Evolutionary conservation across 257 asterid species (phyloP).

Genomic region (Solanum neorickii): DNA sequence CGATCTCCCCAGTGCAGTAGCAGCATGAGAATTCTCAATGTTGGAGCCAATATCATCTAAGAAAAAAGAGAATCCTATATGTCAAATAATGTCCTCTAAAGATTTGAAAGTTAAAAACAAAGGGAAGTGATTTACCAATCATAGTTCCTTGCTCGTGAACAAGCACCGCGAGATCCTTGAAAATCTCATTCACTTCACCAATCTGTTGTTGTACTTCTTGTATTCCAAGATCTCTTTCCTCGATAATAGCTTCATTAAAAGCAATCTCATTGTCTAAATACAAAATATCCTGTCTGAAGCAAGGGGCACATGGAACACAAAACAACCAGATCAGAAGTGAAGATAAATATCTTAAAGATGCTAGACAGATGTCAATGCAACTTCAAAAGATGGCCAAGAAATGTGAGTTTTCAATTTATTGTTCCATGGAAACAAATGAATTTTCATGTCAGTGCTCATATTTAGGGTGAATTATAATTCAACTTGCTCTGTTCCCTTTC

Average conservation of each 20-base stretch:
- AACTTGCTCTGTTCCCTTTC: background rate
- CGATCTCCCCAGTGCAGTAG: slow-evolving; percentile 75
- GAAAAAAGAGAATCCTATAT: background rate
- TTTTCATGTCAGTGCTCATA: background rate
- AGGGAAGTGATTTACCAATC: slow-evolving; percentile 44
- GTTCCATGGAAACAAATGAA: background rate
- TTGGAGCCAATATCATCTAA: slow-evolving; percentile 83
- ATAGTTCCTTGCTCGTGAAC: slow-evolving; percentile 91
- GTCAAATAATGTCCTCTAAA: background rate
- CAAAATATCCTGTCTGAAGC: slow-evolving; percentile 70
- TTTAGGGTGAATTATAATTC: background rate
- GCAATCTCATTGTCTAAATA: slow-evolving; percentile 82
- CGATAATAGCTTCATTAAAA: slow-evolving; percentile 85
- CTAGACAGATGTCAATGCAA: background rate
- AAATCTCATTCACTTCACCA: slow-evolving; percentile 91
- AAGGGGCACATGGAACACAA: slow-evolving; percentile 6
- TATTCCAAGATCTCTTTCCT: slow-evolving; percentile 93
- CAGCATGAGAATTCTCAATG: slow-evolving; percentile 69
- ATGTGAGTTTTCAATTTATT: background rate
- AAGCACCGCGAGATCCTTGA: slow-evolving; percentile 84
- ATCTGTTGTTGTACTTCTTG: slow-evolving; percentile 91
- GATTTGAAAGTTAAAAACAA: background rate
- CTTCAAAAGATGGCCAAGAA: background rate
- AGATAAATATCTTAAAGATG: background rate
- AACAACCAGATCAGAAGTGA: background rate